Evolutionary conservation across 768 basidiomycete genomes (phyloP).

Genomic region (Lactarius sp.): DNA sequence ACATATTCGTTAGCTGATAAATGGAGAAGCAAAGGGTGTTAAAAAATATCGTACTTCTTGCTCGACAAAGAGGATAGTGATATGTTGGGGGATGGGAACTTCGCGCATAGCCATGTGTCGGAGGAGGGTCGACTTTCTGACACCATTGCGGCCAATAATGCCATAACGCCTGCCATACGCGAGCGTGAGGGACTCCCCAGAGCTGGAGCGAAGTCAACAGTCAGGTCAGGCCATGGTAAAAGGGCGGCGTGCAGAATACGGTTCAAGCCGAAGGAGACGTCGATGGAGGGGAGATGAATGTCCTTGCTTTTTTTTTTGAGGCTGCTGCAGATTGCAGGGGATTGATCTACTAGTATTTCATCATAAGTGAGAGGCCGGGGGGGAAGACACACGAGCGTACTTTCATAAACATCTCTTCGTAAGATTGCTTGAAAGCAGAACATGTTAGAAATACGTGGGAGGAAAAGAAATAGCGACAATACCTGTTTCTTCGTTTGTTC

Average conservation of each 20-base stretch:
- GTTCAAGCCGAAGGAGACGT: constrained; percentile 93
- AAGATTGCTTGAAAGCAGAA: constrained; percentile 66
- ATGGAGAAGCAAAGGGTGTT: background rate
- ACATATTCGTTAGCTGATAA: background rate
- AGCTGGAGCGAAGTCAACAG: constrained; percentile 38
- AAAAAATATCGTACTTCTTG: constrained; percentile 67
- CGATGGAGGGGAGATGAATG: constrained; percentile 90
- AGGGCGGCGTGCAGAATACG: constrained; percentile 67
- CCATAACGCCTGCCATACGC: constrained; percentile 89
- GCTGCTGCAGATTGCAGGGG: constrained; percentile 75
- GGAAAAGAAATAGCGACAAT: constrained; percentile 18
- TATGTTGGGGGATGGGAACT: constrained; percentile 88
- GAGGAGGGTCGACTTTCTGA: constrained; percentile 95
- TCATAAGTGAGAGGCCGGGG: background rate
- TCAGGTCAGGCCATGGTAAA: constrained; percentile 4
- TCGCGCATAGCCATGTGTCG: constrained; percentile 94
- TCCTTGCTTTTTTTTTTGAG: constrained; percentile 97
- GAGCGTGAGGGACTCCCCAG: constrained; percentile 81
- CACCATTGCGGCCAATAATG: constrained; percentile 70
- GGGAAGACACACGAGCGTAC: constrained; percentile 34
- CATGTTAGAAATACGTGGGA: background rate
- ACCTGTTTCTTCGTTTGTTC: constrained; percentile 91
- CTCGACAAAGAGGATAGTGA: constrained; percentile 96
- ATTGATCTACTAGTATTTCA: constrained; percentile 70
- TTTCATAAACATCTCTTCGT: constrained; percentile 99